Evolutionary conservation across 2,329 filamentous ascomycete genomes (phyloP).

Genomic region (Cercospora nicotianae): DNA sequence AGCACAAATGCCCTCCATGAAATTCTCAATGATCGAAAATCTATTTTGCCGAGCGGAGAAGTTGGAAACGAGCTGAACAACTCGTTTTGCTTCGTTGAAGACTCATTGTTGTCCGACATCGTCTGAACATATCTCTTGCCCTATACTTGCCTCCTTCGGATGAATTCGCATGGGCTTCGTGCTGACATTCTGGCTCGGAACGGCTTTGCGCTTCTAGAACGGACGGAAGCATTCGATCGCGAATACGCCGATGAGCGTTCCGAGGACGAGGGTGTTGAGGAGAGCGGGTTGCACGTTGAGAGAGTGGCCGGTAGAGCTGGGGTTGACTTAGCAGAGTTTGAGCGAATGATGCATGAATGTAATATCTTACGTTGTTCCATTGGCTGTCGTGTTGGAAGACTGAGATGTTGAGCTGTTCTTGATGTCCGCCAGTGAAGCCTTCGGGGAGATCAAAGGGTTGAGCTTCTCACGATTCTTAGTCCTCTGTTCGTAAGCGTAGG

Average conservation of each 20-base stretch:
- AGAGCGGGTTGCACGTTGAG: background rate
- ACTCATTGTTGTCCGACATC: conserved; percentile 6
- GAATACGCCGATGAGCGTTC: background rate
- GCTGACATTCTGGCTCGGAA: background rate
- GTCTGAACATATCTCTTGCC: background rate
- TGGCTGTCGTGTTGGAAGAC: background rate
- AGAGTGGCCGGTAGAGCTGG: background rate
- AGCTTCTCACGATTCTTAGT: conserved; percentile 1
- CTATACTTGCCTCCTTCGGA: background rate
- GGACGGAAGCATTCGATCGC: background rate
- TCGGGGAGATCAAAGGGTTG: conserved; percentile 4
- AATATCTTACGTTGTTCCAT: background rate
- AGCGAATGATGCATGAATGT: background rate
- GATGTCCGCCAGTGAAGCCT: background rate
- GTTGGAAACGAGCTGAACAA: conserved; percentile 1
- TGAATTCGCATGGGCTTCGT: background rate
- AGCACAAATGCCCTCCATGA: too few species aligned
- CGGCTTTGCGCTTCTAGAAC: background rate
- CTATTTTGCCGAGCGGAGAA: conserved; percentile 13
- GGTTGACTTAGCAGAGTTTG: background rate
- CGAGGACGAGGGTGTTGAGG: background rate
- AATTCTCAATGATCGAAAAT: background rate
- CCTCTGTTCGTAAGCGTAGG: conserved; percentile 16
- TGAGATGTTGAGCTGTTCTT: too few species aligned
- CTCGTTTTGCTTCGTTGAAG: conserved; percentile 7